phyloP scores from a whole-genome alignment of 352 stramenopile genomes.

The Phytopythium kandeliae region DNA sequence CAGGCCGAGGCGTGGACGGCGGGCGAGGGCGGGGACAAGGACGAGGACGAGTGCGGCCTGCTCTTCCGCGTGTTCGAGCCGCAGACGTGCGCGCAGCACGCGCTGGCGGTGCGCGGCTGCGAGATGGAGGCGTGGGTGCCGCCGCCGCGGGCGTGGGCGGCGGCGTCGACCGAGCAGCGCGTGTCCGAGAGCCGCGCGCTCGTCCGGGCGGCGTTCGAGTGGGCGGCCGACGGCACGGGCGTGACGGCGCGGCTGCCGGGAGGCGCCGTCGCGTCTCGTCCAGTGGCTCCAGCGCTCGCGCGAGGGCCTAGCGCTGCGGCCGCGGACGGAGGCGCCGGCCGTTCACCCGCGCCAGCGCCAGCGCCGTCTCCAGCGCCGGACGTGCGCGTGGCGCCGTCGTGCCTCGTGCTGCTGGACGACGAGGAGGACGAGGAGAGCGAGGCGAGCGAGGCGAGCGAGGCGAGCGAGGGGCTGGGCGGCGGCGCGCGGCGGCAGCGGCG shows the following conservation, averaged over 20 bases:
- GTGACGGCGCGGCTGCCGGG: constrained; percentile 19
- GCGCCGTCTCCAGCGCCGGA: neutral
- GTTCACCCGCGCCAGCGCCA: no score
- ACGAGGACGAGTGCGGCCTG: constrained; percentile 11
- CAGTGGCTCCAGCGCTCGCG: neutral
- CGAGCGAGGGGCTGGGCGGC: no score
- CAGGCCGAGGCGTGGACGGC: constrained; percentile 42
- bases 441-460: no score
- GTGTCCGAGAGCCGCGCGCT: constrained; percentile 19
- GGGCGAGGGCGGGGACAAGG: no score
- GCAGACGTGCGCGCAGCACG: constrained; percentile 47
- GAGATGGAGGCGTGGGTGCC: constrained; percentile 53
- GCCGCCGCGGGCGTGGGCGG: constrained; percentile 26
- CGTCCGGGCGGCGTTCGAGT: constrained; percentile 20
- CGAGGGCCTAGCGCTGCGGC: no score
- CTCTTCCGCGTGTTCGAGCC: constrained; percentile 42
- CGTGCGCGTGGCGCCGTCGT: constrained; percentile 23
- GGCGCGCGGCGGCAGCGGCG: no score
- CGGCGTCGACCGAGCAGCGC: constrained; percentile 9
- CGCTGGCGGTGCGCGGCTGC: constrained; percentile 29
- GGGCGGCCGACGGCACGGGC: no score
- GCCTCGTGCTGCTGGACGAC: constrained; percentile 38
- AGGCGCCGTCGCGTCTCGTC: constrained; percentile 5
- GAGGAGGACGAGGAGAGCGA: constrained; percentile 13
- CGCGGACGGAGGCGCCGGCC: no score